Evolutionary conservation across 2,329 filamentous ascomycete species (phyloP).

Genomic region (Paracamarosporium sp.): DNA sequence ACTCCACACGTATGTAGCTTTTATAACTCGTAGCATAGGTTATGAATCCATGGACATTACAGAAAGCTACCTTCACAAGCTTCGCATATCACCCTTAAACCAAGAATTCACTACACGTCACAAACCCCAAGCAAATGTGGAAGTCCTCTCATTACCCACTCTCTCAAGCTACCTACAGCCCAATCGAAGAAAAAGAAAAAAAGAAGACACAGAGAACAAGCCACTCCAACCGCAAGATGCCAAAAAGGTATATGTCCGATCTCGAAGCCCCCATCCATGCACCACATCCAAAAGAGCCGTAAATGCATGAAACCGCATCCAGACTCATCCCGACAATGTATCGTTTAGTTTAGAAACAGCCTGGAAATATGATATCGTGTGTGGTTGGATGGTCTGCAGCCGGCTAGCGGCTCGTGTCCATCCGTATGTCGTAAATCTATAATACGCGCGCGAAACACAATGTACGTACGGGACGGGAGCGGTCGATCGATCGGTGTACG

Average conservation of each 20-base stretch:
- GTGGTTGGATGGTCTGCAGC: not conserved
- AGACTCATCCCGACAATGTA: conserved; percentile 9
- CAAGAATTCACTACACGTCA: too few relatives aligned
- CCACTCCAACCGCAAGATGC: not conserved
- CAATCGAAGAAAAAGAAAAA: not conserved
- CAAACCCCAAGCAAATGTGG: not conserved
- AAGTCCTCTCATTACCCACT: not conserved
- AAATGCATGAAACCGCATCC: conserved; percentile 9
- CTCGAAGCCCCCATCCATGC: not conserved
- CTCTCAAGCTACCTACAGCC: not conserved
- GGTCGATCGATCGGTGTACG: conserved; percentile 9
- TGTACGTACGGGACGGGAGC: conserved; percentile 4
- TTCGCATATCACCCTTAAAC: too few relatives aligned
- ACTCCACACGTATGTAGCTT: too few relatives aligned
- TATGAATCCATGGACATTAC: too few relatives aligned
- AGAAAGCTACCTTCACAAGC: too few relatives aligned
- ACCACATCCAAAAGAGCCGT: conserved; percentile 13
- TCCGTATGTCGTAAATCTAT: conserved; percentile 13
- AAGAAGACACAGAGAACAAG: too few relatives aligned
- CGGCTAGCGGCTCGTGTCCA: not conserved
- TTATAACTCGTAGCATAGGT: too few relatives aligned
- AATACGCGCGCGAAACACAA: conserved; percentile 12
- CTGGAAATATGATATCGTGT: conserved; percentile 5
- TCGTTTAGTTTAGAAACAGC: conserved; percentile 11
- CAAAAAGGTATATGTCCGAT: conserved; percentile 17